phyloP scores from a whole-genome alignment of 1,284 basidiomycete species.

The Schizopora paradoxa region DNA sequence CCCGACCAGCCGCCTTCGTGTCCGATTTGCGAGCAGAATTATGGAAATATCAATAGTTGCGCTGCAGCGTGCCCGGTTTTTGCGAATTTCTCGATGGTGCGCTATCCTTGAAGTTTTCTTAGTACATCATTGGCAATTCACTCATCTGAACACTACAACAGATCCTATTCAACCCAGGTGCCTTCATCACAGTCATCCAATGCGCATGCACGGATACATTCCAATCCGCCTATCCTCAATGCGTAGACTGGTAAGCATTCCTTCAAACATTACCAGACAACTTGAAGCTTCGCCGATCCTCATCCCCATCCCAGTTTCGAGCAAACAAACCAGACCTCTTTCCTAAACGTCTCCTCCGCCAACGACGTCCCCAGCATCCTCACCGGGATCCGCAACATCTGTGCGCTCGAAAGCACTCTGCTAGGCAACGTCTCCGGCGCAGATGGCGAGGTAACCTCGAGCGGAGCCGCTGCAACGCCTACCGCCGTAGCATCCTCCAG shows the following conservation, averaged over 20 bases:
- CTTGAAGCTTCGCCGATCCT: neutral
- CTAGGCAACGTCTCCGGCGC: conserved; percentile 45
- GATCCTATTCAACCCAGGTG: conserved; percentile 59
- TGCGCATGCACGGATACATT: conserved; percentile 67
- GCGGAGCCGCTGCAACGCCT: conserved; percentile 18
- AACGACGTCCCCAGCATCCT: conserved; percentile 43
- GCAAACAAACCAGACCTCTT: conserved; percentile 50
- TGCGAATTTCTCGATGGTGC: conserved; percentile 51
- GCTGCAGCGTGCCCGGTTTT: conserved; percentile 52
- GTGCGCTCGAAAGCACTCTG: conserved; percentile 45
- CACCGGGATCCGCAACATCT: conserved; percentile 46
- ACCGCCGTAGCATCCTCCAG: too few relatives aligned
- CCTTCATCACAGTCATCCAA: conserved; percentile 58
- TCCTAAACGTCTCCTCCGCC: conserved; percentile 34
- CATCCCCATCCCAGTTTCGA: conserved; percentile 40
- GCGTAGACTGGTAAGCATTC: conserved; percentile 55
- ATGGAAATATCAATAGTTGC: conserved; percentile 48
- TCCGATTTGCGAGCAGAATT: conserved; percentile 47
- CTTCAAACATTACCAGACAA: conserved; percentile 1
- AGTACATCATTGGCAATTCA: conserved; percentile 2
- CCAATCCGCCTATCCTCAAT: conserved; percentile 61
- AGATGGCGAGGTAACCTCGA: conserved; percentile 39
- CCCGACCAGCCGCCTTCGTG: conserved; percentile 48
- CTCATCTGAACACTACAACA: conserved; percentile 27
- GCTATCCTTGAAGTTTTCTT: conserved; percentile 14